Evolutionary conservation across 306 rosid genomes (phyloP).

Genomic region (Boehmeria nivea): DNA sequence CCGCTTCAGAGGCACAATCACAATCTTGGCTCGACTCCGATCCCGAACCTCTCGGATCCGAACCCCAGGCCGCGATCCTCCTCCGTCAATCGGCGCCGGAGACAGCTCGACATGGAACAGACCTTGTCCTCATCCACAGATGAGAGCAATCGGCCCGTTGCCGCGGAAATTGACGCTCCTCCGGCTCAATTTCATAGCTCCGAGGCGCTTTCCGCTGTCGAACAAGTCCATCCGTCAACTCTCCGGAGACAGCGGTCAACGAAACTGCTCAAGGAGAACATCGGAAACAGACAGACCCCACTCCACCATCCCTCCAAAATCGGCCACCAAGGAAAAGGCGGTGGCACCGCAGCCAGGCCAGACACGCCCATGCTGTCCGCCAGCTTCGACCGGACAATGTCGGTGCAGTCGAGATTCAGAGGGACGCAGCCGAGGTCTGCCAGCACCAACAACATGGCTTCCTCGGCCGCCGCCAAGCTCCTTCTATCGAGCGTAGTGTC

Average conservation of each 20-base stretch:
- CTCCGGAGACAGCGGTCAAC: conserved; percentile 42
- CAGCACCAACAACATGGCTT: conserved; percentile 21
- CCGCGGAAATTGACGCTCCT: conserved; percentile 9
- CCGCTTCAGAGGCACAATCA: conserved; percentile 23
- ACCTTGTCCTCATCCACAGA: conserved; percentile 30
- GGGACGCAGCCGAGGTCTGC: conserved; percentile 31
- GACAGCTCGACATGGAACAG: conserved; percentile 40
- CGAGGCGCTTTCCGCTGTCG: conserved; percentile 44
- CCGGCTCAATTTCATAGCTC: conserved; percentile 30
- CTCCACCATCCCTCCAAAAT: conserved; percentile 39
- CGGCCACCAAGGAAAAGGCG: conserved; percentile 35
- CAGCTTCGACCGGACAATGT: conserved; percentile 20
- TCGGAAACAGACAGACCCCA: conserved; percentile 29
- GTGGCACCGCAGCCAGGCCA: conserved; percentile 49
- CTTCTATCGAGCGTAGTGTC: conserved; percentile 55
- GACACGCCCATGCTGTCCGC: conserved; percentile 49
- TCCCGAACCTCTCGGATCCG: conserved; percentile 6
- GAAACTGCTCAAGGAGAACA: conserved; percentile 54
- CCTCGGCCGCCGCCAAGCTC: conserved; percentile 57
- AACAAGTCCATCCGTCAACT: conserved; percentile 11
- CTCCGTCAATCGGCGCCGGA: conserved; percentile 34
- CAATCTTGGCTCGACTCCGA: conserved; percentile 6
- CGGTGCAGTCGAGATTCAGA: conserved; percentile 30
- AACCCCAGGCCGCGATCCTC: conserved; percentile 29
- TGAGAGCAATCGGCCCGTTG: conserved; percentile 30